These are phyloP conservation scores for Epichloe gansuensis DNA, from an alignment of 2,329 filamentous ascomycete genomes.

Conservation along the genomic window DNA sequence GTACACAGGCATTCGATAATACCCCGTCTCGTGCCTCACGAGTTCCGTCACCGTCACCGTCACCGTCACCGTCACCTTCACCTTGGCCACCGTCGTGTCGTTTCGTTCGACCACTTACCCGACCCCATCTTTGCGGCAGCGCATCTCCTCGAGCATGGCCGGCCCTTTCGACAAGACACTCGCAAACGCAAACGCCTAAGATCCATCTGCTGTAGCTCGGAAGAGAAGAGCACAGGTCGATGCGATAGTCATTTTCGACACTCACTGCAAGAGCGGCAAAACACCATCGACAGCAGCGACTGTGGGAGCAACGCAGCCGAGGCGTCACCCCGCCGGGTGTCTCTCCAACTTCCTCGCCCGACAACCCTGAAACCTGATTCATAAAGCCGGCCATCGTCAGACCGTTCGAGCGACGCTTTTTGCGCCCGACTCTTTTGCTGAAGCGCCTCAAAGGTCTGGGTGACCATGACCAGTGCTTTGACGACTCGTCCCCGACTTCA, in stretches of 20 bases:
- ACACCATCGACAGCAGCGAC: neutral
- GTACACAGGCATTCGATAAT: neutral
- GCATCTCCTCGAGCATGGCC: neutral
- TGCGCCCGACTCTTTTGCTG: neutral
- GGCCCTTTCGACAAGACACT: neutral
- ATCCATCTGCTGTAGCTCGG: neutral
- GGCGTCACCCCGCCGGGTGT: neutral
- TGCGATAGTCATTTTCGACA: neutral
- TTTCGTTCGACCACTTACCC: neutral
- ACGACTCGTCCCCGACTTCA: neutral
- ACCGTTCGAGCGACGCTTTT: neutral
- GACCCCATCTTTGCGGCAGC: neutral
- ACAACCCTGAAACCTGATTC: neutral
- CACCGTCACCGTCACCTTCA: neutral
- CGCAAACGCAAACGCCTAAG: neutral
- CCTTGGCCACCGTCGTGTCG: neutral
- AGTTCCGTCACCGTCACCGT: neutral
- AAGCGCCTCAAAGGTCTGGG: neutral
- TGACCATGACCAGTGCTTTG: slow-evolving; percentile 6
- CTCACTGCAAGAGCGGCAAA: neutral
- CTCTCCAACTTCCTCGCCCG: neutral
- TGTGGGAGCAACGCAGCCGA: neutral
- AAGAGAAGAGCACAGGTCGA: neutral
- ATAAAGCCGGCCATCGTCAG: neutral
- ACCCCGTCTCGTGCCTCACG: neutral